phyloP scores from a whole-genome alignment of 257 asterid species.

The Petrea volubilis region DNA sequence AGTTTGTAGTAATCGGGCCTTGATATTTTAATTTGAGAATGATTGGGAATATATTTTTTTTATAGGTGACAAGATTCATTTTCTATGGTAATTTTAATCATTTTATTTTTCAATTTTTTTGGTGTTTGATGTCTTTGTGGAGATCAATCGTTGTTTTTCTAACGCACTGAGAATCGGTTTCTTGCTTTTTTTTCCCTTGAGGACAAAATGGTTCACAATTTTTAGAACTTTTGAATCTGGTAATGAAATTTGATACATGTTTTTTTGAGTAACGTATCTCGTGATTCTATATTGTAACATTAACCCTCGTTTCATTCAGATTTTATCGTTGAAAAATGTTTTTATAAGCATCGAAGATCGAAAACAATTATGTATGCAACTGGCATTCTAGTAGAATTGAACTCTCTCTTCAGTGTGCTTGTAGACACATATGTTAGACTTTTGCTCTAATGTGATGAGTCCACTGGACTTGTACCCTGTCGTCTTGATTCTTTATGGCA shows the following conservation, averaged over 20 bases:
- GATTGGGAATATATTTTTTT: background rate
- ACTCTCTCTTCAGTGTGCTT: background rate
- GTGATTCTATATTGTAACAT: too few relatives aligned
- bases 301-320: too few relatives aligned
- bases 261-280: background rate
- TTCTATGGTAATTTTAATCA: background rate
- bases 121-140: background rate
- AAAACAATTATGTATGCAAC: background rate
- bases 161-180: too few relatives aligned
- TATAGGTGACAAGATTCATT: background rate
- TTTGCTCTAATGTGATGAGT: background rate
- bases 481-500: background rate
- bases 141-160: too few relatives aligned
- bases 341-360: background rate
- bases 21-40: background rate
- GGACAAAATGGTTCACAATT: too few relatives aligned
- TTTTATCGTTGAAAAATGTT: too few relatives aligned
- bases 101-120: background rate
- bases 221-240: background rate
- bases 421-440: background rate
- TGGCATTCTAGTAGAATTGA: background rate
- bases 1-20: background rate
- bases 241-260: background rate
- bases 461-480: background rate
- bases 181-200: too few relatives aligned